phyloP scores from a whole-genome alignment of 129 eudicot species.

The Lactuca sativa region DNA sequence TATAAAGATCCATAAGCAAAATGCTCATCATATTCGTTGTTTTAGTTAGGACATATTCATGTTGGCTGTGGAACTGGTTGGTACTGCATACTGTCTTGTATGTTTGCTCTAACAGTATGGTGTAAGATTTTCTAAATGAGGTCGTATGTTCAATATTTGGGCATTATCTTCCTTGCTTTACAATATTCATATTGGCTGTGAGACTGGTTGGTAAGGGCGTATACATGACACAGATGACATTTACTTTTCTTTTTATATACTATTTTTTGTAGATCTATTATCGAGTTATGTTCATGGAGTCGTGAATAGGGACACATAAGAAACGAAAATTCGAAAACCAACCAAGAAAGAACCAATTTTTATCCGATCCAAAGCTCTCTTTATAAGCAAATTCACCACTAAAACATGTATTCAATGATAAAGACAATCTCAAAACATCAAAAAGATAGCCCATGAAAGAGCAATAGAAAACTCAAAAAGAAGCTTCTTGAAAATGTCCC shows the following conservation, averaged over 20 bases:
- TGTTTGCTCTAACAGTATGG: no score
- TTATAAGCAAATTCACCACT: slow-evolving; percentile 18
- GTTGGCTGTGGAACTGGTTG: no score
- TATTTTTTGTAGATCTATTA: background rate
- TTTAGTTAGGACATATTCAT: no score
- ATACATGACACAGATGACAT: background rate
- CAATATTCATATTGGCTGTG: no score
- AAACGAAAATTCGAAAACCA: background rate
- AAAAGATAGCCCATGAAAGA: slow-evolving; percentile 20
- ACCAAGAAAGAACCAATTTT: slow-evolving; percentile 7
- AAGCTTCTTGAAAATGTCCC: slow-evolving; percentile 38
- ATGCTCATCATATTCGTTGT: no score
- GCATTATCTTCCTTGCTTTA: no score
- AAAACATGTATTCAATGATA: slow-evolving; percentile 29
- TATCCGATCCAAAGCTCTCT: slow-evolving; percentile 29
- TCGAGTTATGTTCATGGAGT: slow-evolving; percentile 2
- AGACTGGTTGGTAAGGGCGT: no score
- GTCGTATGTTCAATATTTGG: background rate
- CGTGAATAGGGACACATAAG: slow-evolving; percentile 10
- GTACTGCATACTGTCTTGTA: no score
- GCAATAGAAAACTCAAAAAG: slow-evolving; percentile 34
- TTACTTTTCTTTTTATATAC: background rate
- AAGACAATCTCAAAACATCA: slow-evolving; percentile 37
- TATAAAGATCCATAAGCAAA: no score
- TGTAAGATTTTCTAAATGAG: no score